Evolutionary conservation across 2,329 filamentous ascomycete genomes (phyloP), one percentile per base, ranked within the genome.

Genomic region (Coniochaeta prunicola): DNA sequence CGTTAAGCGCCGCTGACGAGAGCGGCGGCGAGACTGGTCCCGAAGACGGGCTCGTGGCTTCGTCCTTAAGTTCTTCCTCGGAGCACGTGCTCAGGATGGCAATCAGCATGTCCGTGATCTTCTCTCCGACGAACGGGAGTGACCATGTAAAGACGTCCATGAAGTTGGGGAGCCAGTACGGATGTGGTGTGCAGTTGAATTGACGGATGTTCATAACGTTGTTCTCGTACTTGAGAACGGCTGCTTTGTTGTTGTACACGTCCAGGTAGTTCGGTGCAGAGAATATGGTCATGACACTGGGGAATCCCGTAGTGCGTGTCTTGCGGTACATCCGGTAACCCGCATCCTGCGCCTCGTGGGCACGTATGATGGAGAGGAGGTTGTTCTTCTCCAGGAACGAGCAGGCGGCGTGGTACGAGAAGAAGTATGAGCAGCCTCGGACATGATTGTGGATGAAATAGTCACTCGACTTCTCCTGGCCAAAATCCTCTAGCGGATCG

Each of bases 91-190:
- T 97, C 66, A 99, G 81, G 69, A 99, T 99, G 45, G 92, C 93
- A 71, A 99, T 97, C 64, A 99, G 86, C 94, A 99, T 99, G 70
- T 99, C 94, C 19, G 94, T 97, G 70, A 99, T 92, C 83, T 99
- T 99, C 76, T 99, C 94, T 62, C 94, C 93, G 26, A 99, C 94
- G 75, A 99, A 99, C 0, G 94, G 94, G 61, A 99, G 81, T 34
- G 94, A 99, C 94, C 94, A 99, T n/a, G 94, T 99, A 72, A 99
- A 99, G 63, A 99, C 94, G 70, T 99, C 94, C 94, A 99, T 99
- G 72, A 99, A 99, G 79, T 99, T 99, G 58, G 94, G 94, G 55
- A 99, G 84, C 94, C 94, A 99, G 80, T 99, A 99, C 7, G 94
- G 94, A 74, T 99, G 94, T 34, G 94, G 94, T 24, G 94, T 97